A percentile compares a stretch with the other conserved stretches of the same genome.
Evolutionary conservation across 2,329 filamentous ascomycete species (phyloP).

Genomic region (Penicillium sp.): DNA sequence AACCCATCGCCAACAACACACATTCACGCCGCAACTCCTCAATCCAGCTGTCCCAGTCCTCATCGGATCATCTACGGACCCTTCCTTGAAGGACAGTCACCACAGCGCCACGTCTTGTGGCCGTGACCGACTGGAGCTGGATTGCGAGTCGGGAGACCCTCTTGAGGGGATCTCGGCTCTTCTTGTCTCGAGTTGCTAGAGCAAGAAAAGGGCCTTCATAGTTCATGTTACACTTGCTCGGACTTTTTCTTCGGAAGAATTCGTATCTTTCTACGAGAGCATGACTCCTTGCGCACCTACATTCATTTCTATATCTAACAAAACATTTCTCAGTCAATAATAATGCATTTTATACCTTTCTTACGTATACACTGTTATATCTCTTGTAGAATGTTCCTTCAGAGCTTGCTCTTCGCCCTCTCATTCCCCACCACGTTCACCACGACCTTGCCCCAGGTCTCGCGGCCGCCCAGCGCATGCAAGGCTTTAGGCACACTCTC

Average conservation of each 20-base stretch:
- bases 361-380: background rate
- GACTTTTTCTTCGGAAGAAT: conserved; percentile 13
- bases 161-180: conserved; percentile 9
- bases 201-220: conserved; percentile 44
- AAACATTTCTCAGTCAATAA: background rate
- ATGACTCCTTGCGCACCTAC: conserved; percentile 47
- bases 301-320: conserved; percentile 15
- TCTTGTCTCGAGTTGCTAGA: conserved; percentile 34
- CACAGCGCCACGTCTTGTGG: conserved; percentile 42
- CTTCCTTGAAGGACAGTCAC: conserved; percentile 32
- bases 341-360: background rate
- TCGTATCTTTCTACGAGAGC: conserved; percentile 35
- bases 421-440: conserved; percentile 75
- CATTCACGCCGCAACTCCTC: conserved; percentile 25
- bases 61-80: conserved; percentile 25
- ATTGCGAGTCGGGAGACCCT: conserved; percentile 23
- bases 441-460: conserved; percentile 95
- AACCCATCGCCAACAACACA: conserved; percentile 58
- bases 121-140: conserved; percentile 42
- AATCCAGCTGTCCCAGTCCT: conserved; percentile 36
- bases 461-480: conserved; percentile 69
- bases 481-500: conserved; percentile 74
- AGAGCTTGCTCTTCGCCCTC: conserved; percentile 48
- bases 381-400: background rate
- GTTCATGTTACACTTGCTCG: conserved; percentile 41